phyloP scores from a whole-genome alignment of 495 filamentous ascomycete genomes.

The Aspergillus wentii region DNA sequence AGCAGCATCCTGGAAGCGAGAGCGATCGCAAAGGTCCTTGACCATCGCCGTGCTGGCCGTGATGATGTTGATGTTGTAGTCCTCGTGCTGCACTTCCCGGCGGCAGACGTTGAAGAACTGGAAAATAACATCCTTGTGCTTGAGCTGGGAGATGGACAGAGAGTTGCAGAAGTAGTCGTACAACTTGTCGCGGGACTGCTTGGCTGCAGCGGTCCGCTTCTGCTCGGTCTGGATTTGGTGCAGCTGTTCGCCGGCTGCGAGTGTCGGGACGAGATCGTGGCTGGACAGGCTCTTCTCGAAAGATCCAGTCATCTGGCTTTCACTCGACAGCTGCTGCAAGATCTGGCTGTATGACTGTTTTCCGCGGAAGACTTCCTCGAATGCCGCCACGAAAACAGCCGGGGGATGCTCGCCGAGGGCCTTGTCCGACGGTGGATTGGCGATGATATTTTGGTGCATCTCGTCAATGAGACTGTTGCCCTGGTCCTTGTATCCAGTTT shows the following conservation, averaged over 20 bases:
- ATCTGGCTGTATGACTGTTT: constrained; percentile 43
- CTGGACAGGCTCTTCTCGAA: constrained; percentile 43
- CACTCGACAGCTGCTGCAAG: constrained; percentile 51
- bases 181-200: constrained; percentile 43
- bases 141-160: constrained; percentile 38
- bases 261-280: constrained; percentile 42
- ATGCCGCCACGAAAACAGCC: constrained; percentile 57
- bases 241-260: constrained; percentile 48
- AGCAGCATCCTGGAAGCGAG: constrained; percentile 46
- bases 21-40: constrained; percentile 33
- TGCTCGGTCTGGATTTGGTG: constrained; percentile 45
- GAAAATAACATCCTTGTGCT: constrained; percentile 30
- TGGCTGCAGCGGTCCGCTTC: constrained; percentile 38
- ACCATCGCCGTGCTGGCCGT: constrained; percentile 35
- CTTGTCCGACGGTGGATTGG: constrained; percentile 25
- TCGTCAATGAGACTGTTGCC: constrained; percentile 52
- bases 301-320: constrained; percentile 53
- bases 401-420: constrained; percentile 29
- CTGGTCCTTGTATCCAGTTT: constrained; percentile 44
- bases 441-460: constrained; percentile 51
- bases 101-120: constrained; percentile 49
- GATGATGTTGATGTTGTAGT: constrained; percentile 36
- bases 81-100: constrained; percentile 37
- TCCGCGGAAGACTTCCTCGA: constrained; percentile 47
- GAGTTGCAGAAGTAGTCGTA: constrained; percentile 53